Base-by-base conservation (phyloP, 148 eudicot species). In the Cornus kousa region DNA sequence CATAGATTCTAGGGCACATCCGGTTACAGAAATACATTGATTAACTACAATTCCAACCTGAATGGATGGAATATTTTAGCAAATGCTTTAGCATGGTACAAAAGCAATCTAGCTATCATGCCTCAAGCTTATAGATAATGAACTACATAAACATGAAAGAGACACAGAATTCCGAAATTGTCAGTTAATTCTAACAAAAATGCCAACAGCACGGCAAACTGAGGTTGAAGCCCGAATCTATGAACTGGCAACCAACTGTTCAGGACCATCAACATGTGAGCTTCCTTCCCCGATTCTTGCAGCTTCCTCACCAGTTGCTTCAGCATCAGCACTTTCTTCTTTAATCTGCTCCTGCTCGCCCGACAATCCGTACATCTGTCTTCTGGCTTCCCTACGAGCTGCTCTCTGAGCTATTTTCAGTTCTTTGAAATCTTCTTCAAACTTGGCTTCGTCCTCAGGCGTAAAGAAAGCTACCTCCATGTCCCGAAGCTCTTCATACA, bases 401-500 rank as follows among this genome's bases (percentile, higher is more conserved):
- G 77, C 87, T 68, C 83, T 88, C 69, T 91, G 83, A 14, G 86
- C 88, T 43, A 89, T 64, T 79, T 85, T 87, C 64, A 90, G 68
- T 69, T 89, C 95, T 77, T 81, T 81, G 66, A 96, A 92, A n/a
- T 88, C 87, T 76, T 89, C 83, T 81, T 87, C 95, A n/a, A 94
- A 85, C 70, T 90, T 90, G 68, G 89, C 85, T 82, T 96, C 99
- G 43, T 90, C 94, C 81, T 96, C 94, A 0, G 89, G 91, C 11
- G 99, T 80, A 84, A 93, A 92, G 92, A 92, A 96, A 12, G 86
- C 89, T 2, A 92, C 97, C 59, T 94, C 87, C 87, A 74, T 94
- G 72, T 84, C 87, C 37, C 99, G 97, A 43, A 92, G 93, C 72
- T 93, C 97, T 83, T 85, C 87, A 57, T 96, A 96, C 94, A 93